Percentiles rank a stretch among this genome's conserved stretches.
phyloP scores from a whole-genome alignment of 768 basidiomycete species.

The Pisolithus albus region DNA sequence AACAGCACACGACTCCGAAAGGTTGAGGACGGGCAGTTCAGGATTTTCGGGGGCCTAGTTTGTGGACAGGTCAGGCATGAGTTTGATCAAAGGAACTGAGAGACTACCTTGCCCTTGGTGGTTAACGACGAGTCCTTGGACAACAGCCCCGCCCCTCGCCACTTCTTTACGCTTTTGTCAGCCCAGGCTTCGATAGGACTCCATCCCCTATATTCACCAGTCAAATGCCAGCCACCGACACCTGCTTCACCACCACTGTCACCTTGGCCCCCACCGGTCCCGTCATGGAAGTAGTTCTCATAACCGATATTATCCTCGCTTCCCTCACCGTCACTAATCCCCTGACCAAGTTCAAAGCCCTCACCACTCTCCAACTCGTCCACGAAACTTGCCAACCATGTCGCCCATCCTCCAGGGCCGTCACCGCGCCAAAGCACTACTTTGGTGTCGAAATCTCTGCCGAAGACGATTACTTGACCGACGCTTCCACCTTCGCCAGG shows the following conservation, averaged over 20 bases:
- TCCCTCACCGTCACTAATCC: slow-evolving; percentile 53
- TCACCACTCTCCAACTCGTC: slow-evolving; percentile 91
- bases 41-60: slow-evolving; percentile 38
- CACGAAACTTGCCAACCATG: slow-evolving; percentile 85
- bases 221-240: slow-evolving; percentile 61
- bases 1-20: slow-evolving; percentile 42
- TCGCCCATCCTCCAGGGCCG: slow-evolving; percentile 87
- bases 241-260: slow-evolving; percentile 75
- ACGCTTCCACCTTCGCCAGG: slow-evolving; percentile 67
- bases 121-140: slow-evolving; percentile 36
- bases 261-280: slow-evolving; percentile 67
- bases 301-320: slow-evolving; percentile 85
- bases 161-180: slow-evolving; percentile 78
- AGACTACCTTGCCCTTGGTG: slow-evolving; percentile 46
- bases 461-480: slow-evolving; percentile 97
- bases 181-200: slow-evolving; percentile 90
- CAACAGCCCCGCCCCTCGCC: slow-evolving; percentile 76
- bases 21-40: slow-evolving; percentile 38
- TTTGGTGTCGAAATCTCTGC: slow-evolving; percentile 98
- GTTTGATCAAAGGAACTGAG: neutral
- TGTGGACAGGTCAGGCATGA: slow-evolving; percentile 4
- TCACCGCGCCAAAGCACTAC: slow-evolving; percentile 93
- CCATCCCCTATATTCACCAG: slow-evolving; percentile 89
- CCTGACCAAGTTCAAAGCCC: slow-evolving; percentile 70
- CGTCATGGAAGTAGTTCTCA: slow-evolving; percentile 81